Conservation (phyloP, 1,284 basidiomycete species). For the Rhodotorula sp. region DNA sequence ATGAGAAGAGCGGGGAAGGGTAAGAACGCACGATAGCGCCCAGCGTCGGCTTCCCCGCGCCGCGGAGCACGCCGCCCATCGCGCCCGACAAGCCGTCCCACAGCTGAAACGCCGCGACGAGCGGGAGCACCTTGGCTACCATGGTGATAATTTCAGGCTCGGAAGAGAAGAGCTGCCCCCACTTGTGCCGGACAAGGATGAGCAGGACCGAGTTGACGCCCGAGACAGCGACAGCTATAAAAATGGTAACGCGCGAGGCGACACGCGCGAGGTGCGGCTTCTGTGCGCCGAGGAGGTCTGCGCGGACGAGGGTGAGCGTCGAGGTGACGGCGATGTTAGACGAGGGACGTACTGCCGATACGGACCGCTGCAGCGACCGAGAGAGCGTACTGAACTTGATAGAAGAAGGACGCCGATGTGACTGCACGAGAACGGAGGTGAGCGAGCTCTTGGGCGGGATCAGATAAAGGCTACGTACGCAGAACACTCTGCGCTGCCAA, state of each 20-base stretch:
- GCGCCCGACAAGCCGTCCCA: slow-evolving; percentile 52
- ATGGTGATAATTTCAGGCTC: slow-evolving; percentile 50
- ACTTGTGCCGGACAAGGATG: slow-evolving; percentile 47
- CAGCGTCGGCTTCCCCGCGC: slow-evolving; percentile 49
- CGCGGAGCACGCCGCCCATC: slow-evolving; percentile 51
- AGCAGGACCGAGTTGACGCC: slow-evolving; percentile 50
- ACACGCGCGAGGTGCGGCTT: slow-evolving; percentile 49
- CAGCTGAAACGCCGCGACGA: slow-evolving; percentile 53
- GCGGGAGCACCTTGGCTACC: slow-evolving; percentile 50
- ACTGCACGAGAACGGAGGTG: slow-evolving; percentile 6
- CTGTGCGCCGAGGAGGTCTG: slow-evolving; percentile 52
- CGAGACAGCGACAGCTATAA: slow-evolving; percentile 48
- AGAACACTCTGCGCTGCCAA: slow-evolving; percentile 59
- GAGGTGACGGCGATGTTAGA: neutral
- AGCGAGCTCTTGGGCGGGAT: neutral
- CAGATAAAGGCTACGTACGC: slow-evolving; percentile 9
- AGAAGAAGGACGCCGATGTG: slow-evolving; percentile 44
- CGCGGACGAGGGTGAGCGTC: neutral
- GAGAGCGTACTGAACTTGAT: slow-evolving; percentile 52
- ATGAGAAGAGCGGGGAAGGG: neutral
- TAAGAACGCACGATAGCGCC: slow-evolving; percentile 9
- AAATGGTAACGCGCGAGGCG: slow-evolving; percentile 47
- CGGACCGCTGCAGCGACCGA: slow-evolving; percentile 52
- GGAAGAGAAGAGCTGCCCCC: slow-evolving; percentile 51
- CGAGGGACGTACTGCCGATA: slow-evolving; percentile 44